Evolutionary conservation across 1,139 yeast species (phyloP), one percentile per base, ranked within the genome.

Genomic region (Ogataea hybrid): DNA sequence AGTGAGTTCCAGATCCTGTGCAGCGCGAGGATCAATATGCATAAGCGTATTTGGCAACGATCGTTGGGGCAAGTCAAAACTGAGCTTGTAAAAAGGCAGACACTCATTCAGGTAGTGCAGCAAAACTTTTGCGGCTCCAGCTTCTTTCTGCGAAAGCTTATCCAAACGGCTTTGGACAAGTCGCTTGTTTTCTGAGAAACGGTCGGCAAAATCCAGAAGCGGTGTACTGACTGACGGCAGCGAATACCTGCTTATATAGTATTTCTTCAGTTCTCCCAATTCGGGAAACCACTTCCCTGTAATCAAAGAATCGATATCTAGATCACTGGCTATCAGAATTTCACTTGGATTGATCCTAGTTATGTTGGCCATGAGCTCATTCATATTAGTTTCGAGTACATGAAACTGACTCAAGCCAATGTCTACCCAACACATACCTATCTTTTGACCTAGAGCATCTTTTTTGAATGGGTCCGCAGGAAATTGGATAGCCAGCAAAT

Each of bases 371-470:
- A 74, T 66, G 5, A 86, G 58, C n/a, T 75, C 75, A 4, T 66
- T 69, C 16, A 77, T 56, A 0, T 75, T 72, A 0, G 89, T 79
- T 33, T 77, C 77, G 53, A 85, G 85, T 3, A 81, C 81, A 54
- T 71, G 78, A 37, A 88, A 77, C 28, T 79, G 82, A 0, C 97
- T 97, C 1, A 92, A 79, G 0, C 95, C 84, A 1, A 92, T 69
- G 61, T 92, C 97, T 28, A 84, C 75, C 98, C 98, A 92, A 15
- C 92, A 77, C 5, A 92, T 58, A 0, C 96, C 97, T 3, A 89
- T 62, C 44, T 71, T 62, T 52, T 72, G 53, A 49, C 76, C 79
- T 0, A 76, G 68, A 0, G 73, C 65, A 12, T 68, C 64, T 27
- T 61, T 59, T 9, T 37, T 39, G 33, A 71, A 63, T 36, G 71